Evolutionary conservation across 139 green algal species (phyloP).

Genomic region (Pedinophyceae sp.): DNA sequence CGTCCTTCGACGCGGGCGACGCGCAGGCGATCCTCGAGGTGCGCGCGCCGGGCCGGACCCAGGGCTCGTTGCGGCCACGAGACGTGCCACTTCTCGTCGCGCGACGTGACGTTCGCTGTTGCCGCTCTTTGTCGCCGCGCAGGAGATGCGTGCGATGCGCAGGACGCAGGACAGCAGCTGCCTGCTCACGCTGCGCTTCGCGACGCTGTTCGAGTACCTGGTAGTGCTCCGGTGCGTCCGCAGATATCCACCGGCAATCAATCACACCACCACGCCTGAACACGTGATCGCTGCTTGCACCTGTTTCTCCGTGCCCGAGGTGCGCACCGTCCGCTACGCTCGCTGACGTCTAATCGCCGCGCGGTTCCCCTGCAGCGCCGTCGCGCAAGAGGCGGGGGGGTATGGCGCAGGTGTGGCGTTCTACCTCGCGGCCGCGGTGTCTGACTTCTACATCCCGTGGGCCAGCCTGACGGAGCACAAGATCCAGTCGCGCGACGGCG

Average conservation of each 20-base stretch:
- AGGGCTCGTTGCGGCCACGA: too few species aligned
- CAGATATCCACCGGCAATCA: too few species aligned
- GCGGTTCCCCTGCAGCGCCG: slow-evolving; percentile 34
- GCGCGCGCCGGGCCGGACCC: background rate
- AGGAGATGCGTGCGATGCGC: background rate
- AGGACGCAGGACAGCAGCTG: slow-evolving; percentile 11
- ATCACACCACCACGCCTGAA: too few species aligned
- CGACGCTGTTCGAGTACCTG: slow-evolving; percentile 93
- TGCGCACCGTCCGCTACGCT: background rate
- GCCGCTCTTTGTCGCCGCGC: too few species aligned
- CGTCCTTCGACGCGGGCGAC: background rate
- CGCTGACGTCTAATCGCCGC: background rate
- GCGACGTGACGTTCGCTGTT: too few species aligned
- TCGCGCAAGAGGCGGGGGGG: slow-evolving; percentile 25
- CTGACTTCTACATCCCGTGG: slow-evolving; percentile 95
- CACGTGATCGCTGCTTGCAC: slow-evolving; percentile 17
- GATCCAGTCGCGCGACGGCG: slow-evolving; percentile 64
- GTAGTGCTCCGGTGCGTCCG: slow-evolving; percentile 7
- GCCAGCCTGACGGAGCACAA: slow-evolving; percentile 83
- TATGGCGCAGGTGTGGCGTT: slow-evolving; percentile 45
- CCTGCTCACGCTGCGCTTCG: slow-evolving; percentile 65
- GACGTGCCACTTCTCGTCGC: too few species aligned
- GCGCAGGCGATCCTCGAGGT: background rate
- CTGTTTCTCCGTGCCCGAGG: background rate
- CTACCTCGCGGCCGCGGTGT: slow-evolving; percentile 95